Conservation (phyloP, 345 rosid species). For the Pelargonium nanum region DNA sequence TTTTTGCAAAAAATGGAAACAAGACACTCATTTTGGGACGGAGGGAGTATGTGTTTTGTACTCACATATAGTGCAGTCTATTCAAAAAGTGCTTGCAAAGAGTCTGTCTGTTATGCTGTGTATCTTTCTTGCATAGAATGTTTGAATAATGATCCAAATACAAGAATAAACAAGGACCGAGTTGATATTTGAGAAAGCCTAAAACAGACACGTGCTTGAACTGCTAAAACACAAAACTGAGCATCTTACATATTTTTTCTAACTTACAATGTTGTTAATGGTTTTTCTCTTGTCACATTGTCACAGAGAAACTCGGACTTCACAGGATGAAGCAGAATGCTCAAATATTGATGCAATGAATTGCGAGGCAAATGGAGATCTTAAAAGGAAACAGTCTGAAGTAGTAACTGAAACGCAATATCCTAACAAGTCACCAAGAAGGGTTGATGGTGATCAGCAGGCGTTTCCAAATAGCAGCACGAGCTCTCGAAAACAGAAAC, state of each 20-base stretch:
- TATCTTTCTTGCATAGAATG: too few species aligned
- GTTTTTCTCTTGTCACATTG: not conserved
- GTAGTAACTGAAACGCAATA: slow-evolving; percentile 24
- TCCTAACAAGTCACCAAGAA: slow-evolving; percentile 43
- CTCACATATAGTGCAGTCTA: too few species aligned
- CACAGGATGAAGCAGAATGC: slow-evolving; percentile 30
- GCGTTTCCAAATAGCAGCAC: slow-evolving; percentile 31
- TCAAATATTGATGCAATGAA: slow-evolving; percentile 16
- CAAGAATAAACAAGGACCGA: not conserved
- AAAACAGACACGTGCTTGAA: not conserved
- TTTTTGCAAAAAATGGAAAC: too few species aligned
- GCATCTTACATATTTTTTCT: not conserved
- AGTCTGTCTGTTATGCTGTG: too few species aligned
- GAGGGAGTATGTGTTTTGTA: too few species aligned
- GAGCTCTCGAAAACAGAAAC: slow-evolving; percentile 40
- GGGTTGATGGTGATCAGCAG: slow-evolving; percentile 20
- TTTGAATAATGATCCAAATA: too few species aligned
- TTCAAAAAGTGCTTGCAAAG: too few species aligned
- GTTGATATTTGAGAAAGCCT: too few species aligned
- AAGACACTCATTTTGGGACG: too few species aligned
- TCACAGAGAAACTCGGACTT: slow-evolving; percentile 37
- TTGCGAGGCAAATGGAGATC: slow-evolving; percentile 41
- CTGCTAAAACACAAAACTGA: too few species aligned
- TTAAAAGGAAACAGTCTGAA: slow-evolving; percentile 62
- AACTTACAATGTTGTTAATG: slow-evolving; percentile 2